These are phyloP conservation scores for Candida khao-thaluensis DNA, from an alignment of 805 yeast genomes.

Conservation along the genomic window DNA sequence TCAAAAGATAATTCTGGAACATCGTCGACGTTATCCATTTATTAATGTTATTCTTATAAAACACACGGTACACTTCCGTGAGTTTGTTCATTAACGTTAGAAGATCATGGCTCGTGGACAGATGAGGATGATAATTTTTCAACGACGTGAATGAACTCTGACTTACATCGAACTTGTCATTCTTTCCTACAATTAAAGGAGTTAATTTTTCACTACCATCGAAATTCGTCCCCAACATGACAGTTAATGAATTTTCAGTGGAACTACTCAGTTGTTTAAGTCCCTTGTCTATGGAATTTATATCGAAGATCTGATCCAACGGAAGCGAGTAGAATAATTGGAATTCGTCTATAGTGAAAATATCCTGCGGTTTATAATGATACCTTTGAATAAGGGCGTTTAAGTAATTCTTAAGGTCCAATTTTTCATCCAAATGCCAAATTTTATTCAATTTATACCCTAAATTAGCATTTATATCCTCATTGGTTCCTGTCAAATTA, in stretches of 20 bases:
- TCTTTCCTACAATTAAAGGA: conserved; percentile 60
- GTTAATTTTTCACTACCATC: conserved; percentile 63
- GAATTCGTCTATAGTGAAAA: conserved; percentile 62
- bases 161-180: conserved; percentile 44
- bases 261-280: conserved; percentile 35
- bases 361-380: conserved; percentile 48
- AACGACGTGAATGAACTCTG: conserved; percentile 16
- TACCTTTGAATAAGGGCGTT: conserved; percentile 25
- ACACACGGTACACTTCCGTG: conserved; percentile 49
- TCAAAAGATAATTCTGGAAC: conserved; percentile 60
- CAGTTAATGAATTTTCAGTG: conserved; percentile 46
- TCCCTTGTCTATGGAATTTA: conserved; percentile 43
- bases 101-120: conserved; percentile 6
- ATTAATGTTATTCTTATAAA: conserved; percentile 58
- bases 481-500: conserved; percentile 46
- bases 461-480: conserved; percentile 36
- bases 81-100: conserved; percentile 36
- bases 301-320: conserved; percentile 54
- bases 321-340: conserved; percentile 60
- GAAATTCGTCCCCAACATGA: conserved; percentile 61
- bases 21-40: conserved; percentile 63
- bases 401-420: conserved; percentile 46
- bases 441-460: conserved; percentile 43
- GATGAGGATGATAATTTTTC: conserved; percentile 11
- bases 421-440: conserved; percentile 61